Conservation (phyloP, 805 yeast species). For the Candida boidinii region DNA sequence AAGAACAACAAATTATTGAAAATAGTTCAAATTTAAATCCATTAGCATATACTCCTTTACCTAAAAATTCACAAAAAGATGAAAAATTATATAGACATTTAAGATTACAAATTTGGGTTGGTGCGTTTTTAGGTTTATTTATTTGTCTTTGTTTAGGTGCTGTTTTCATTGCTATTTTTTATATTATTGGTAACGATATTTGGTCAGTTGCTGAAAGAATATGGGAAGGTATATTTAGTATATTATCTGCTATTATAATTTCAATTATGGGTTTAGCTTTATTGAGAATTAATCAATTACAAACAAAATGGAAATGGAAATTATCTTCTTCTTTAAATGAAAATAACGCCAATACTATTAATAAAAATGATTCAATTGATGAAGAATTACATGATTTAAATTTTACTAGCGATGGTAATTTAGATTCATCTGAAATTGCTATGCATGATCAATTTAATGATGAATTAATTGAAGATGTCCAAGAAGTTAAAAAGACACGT, state of each 20-base stretch:
- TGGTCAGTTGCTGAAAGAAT: conserved; percentile 85
- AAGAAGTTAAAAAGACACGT: conserved; percentile 5
- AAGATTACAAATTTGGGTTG: conserved; percentile 70
- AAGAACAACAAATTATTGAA: too few relatives aligned
- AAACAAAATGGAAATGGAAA: conserved; percentile 72
- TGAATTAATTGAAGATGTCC: conserved; percentile 10
- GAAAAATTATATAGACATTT: conserved; percentile 31
- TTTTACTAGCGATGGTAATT: background rate
- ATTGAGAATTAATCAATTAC: conserved; percentile 70
- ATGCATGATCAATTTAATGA: conserved; percentile 4
- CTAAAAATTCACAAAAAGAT: too few relatives aligned
- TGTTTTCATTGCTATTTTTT: conserved; percentile 59
- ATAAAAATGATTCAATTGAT: background rate
- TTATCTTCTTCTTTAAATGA: conserved; percentile 19
- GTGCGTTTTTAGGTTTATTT: conserved; percentile 64
- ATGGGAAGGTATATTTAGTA: conserved; percentile 82
- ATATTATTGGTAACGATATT: conserved; percentile 69
- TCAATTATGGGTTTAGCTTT: conserved; percentile 84
- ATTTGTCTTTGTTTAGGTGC: conserved; percentile 70
- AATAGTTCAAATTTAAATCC: too few relatives aligned
- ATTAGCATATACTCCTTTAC: too few relatives aligned
- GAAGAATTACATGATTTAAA: conserved; percentile 5
- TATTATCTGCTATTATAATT: conserved; percentile 69
- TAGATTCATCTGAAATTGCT: background rate
- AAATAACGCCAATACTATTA: conserved; percentile 1